Evolutionary conservation across 495 filamentous ascomycete species (phyloP).

Genomic region (Podospora sp.): DNA sequence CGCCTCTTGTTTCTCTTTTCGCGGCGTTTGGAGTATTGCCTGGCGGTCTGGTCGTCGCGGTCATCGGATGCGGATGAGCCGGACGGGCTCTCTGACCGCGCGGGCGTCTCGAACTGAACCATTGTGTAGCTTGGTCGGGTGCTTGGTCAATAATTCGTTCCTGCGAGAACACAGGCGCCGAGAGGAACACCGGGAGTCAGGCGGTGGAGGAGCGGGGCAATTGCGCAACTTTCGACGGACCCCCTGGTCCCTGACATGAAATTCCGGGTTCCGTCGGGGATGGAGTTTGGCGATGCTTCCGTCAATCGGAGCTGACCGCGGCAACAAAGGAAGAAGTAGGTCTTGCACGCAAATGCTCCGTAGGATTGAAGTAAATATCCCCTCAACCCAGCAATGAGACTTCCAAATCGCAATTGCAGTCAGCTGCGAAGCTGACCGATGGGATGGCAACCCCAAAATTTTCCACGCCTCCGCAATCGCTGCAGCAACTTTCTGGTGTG

Average conservation of each 20-base stretch:
- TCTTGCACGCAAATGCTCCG: too few species aligned
- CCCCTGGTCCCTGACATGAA: background rate
- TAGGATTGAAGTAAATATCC: too few species aligned
- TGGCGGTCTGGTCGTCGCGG: slow-evolving; percentile 28
- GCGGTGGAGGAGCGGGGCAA: background rate
- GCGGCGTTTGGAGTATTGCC: slow-evolving; percentile 4
- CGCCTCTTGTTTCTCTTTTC: slow-evolving; percentile 19
- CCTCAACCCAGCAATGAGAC: too few species aligned
- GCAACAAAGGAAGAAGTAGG: too few species aligned
- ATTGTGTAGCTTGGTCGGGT: slow-evolving; percentile 1
- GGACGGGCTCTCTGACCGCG: slow-evolving; percentile 30
- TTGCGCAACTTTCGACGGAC: background rate
- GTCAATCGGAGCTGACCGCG: too few species aligned
- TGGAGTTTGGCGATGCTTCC: too few species aligned
- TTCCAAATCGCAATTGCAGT: too few species aligned
- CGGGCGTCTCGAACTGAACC: slow-evolving; percentile 1
- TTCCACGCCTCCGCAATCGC: slow-evolving; percentile 25
- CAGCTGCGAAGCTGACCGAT: too few species aligned
- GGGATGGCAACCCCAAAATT: too few species aligned
- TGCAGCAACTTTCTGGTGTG: slow-evolving; percentile 1
- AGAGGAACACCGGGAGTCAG: background rate
- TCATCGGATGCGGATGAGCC: slow-evolving; percentile 20
- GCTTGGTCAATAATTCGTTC: background rate
- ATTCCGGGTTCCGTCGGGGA: background rate
- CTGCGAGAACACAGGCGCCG: background rate